phyloP scores from a whole-genome alignment of 202 grass and related monocot species.

The Cymbopogon flexuosus region DNA sequence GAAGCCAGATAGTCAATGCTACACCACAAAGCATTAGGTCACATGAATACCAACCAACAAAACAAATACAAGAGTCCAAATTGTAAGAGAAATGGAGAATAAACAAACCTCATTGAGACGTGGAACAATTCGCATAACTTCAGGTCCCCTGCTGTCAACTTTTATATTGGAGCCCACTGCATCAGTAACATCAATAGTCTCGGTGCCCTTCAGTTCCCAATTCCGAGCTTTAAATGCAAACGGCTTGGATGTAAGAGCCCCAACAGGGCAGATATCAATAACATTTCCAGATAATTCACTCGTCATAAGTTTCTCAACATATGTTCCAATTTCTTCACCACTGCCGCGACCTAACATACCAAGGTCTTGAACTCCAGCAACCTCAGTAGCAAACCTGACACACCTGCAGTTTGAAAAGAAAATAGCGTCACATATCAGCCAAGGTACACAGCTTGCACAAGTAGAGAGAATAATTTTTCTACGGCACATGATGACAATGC shows the following conservation, averaged over 20 bases:
- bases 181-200: constrained; percentile 97
- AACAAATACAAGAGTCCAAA: background rate
- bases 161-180: constrained; percentile 94
- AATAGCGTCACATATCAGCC: constrained; percentile 11
- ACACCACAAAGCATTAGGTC: background rate
- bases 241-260: constrained; percentile 95
- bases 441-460: background rate
- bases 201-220: constrained; percentile 92
- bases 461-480: background rate
- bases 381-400: constrained; percentile 88
- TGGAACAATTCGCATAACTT: constrained; percentile 93
- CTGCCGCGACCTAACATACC: constrained; percentile 95
- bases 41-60: background rate
- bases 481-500: background rate
- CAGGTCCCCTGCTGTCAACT: constrained; percentile 96
- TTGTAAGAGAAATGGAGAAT: constrained; percentile 6
- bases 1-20: background rate
- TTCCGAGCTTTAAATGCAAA: constrained; percentile 99
- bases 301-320: constrained; percentile 95
- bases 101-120: constrained; percentile 82
- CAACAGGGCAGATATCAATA: constrained; percentile 98
- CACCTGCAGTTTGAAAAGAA: constrained; percentile 47
- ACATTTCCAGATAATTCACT: constrained; percentile 99
- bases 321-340: constrained; percentile 99
- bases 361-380: constrained; percentile 94